phyloP scores from a whole-genome alignment of 768 basidiomycete genomes.

The Pulveroboletus sp. region DNA sequence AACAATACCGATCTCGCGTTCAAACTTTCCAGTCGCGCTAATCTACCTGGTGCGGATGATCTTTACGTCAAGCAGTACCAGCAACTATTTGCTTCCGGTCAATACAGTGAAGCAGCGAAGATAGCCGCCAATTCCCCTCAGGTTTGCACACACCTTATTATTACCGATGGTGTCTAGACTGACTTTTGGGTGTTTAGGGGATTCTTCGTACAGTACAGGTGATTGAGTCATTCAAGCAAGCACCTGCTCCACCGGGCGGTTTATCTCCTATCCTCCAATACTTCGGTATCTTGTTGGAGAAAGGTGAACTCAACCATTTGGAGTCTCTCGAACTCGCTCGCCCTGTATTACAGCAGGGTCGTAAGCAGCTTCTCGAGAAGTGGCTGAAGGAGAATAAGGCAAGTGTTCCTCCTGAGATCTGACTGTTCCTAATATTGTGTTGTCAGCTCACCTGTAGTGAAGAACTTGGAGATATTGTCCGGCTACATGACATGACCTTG shows the following conservation, averaged over 20 bases:
- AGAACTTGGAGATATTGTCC: slow-evolving; percentile 96
- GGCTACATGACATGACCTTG: slow-evolving; percentile 91
- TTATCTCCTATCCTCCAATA: slow-evolving; percentile 96
- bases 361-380: slow-evolving; percentile 95
- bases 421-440: slow-evolving; percentile 9
- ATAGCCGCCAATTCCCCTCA: slow-evolving; percentile 96
- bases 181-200: slow-evolving; percentile 46
- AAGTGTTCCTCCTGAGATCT: slow-evolving; percentile 6
- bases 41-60: slow-evolving; percentile 96
- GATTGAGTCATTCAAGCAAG: slow-evolving; percentile 96
- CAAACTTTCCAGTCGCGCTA: slow-evolving; percentile 93
- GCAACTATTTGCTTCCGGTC: slow-evolving; percentile 80
- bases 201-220: slow-evolving; percentile 92
- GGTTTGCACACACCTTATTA: slow-evolving; percentile 38
- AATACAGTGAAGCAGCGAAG: slow-evolving; percentile 93
- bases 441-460: slow-evolving; percentile 92
- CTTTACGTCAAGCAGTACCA: slow-evolving; percentile 94
- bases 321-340: slow-evolving; percentile 95
- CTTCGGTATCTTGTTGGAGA: slow-evolving; percentile 97
- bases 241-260: slow-evolving; percentile 85
- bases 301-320: slow-evolving; percentile 94
- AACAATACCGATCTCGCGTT: slow-evolving; percentile 98
- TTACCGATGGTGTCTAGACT: background rate
- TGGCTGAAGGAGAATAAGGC: slow-evolving; percentile 99
- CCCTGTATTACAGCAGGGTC: slow-evolving; percentile 91